These are phyloP conservation scores for Cystobasidium onofrii DNA, from an alignment of 768 basidiomycete genomes.

Conservation along the genomic window DNA sequence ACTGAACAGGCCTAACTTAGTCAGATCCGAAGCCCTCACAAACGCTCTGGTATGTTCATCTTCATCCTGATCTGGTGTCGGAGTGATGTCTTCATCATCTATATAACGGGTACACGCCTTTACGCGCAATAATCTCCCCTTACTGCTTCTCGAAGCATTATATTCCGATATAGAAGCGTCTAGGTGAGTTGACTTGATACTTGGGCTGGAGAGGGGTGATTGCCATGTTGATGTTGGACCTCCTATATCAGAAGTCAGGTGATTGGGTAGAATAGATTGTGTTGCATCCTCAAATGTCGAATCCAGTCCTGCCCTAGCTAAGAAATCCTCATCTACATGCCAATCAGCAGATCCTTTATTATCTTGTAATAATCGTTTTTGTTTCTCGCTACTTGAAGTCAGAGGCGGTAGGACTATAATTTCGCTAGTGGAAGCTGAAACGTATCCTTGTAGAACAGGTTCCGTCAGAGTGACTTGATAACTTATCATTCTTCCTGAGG, in stretches of 20 bases:
- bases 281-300: constrained; percentile 2
- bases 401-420: constrained; percentile 51
- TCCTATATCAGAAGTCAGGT: background rate
- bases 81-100: constrained; percentile 25
- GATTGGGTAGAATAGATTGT: background rate
- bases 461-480: constrained; percentile 56
- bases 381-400: constrained; percentile 33
- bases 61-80: constrained; percentile 21
- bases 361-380: constrained; percentile 35
- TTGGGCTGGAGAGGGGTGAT: background rate
- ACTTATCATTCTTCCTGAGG: background rate
- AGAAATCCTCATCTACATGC: constrained; percentile 34
- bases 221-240: background rate
- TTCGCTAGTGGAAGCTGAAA: constrained; percentile 51
- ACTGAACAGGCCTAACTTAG: constrained; percentile 36
- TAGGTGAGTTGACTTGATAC: background rate
- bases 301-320: constrained; percentile 4
- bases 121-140: background rate
- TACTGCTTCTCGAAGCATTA: background rate
- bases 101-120: background rate
- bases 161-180: background rate
- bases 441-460: constrained; percentile 66
- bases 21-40: constrained; percentile 31
- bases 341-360: constrained; percentile 34
- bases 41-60: constrained; percentile 33